Conservation (phyloP, 2,329 filamentous ascomycete genomes). For the Emericellopsis atlantica region DNA sequence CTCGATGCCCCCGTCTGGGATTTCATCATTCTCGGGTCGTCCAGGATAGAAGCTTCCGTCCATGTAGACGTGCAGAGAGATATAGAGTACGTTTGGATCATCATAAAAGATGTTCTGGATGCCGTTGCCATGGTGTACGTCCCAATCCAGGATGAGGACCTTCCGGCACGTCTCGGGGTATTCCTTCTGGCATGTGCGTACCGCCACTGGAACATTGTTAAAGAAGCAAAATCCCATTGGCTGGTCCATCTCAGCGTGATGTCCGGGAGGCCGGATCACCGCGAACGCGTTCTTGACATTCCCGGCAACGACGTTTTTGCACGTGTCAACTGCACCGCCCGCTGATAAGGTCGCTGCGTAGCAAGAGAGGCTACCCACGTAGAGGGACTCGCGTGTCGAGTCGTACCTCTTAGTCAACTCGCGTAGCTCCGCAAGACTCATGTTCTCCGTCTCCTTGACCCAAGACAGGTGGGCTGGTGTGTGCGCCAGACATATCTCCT, state of each 20-base stretch:
- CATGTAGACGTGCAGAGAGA: slow-evolving; percentile 83
- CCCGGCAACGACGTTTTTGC: slow-evolving; percentile 74
- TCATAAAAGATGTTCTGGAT: slow-evolving; percentile 94
- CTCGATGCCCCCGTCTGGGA: slow-evolving; percentile 48
- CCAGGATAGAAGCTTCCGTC: slow-evolving; percentile 79
- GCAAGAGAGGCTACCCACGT: slow-evolving; percentile 73
- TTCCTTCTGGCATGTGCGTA: slow-evolving; percentile 73
- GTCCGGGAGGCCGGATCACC: slow-evolving; percentile 86
- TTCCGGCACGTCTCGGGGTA: slow-evolving; percentile 75
- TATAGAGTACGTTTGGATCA: slow-evolving; percentile 89
- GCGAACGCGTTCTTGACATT: slow-evolving; percentile 91
- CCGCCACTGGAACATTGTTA: slow-evolving; percentile 91
- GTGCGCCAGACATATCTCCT: slow-evolving; percentile 75
- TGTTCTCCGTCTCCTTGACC: slow-evolving; percentile 46
- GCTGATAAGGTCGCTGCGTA: slow-evolving; percentile 73
- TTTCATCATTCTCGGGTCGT: slow-evolving; percentile 40
- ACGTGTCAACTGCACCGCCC: slow-evolving; percentile 91
- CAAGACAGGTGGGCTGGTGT: slow-evolving; percentile 65
- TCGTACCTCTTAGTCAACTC: slow-evolving; percentile 49
- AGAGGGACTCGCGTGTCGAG: slow-evolving; percentile 61
- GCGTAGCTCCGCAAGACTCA: slow-evolving; percentile 53
- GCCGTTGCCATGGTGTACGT: slow-evolving; percentile 73
- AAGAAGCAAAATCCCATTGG: slow-evolving; percentile 96
- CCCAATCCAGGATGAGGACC: slow-evolving; percentile 89
- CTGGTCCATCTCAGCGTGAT: slow-evolving; percentile 78